Percentiles rank a stretch among this genome's conserved stretches.
Evolutionary conservation across 805 yeast genomes (phyloP).

Genomic region (Metschnikowia bowlesiae): DNA sequence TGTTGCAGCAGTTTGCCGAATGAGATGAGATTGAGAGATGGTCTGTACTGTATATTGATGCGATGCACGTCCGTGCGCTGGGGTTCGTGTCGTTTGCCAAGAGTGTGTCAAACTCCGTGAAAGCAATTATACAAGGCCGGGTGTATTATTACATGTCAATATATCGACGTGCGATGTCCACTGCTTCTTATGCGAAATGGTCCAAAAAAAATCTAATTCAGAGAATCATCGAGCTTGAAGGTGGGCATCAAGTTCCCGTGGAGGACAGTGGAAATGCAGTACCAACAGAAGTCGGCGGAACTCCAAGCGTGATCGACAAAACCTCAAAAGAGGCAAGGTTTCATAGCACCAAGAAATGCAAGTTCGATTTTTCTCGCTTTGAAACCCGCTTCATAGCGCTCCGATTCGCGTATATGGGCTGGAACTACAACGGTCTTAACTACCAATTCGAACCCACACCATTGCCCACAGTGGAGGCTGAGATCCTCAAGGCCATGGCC

Average conservation of each 20-base stretch:
- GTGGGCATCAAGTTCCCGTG: background rate
- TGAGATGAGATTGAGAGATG: background rate
- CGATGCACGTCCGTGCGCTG: background rate
- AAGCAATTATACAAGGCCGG: background rate
- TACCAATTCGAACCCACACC: slow-evolving; percentile 71
- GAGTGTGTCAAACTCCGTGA: background rate
- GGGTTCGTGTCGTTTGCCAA: background rate
- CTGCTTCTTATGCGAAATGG: slow-evolving; percentile 50
- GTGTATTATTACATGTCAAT: background rate
- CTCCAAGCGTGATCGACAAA: background rate
- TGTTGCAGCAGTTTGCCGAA: too few species aligned
- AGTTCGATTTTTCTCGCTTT: slow-evolving; percentile 63
- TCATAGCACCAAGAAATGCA: slow-evolving; percentile 17
- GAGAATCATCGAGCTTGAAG: slow-evolving; percentile 55
- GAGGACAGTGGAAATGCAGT: background rate
- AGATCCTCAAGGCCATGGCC: slow-evolving; percentile 65
- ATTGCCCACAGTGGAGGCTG: slow-evolving; percentile 82
- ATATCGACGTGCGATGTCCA: slow-evolving; percentile 1
- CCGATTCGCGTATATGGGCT: slow-evolving; percentile 83
- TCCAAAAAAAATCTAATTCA: slow-evolving; percentile 58
- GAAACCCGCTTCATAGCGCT: slow-evolving; percentile 69
- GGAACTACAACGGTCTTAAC: slow-evolving; percentile 92
- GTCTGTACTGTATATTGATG: background rate
- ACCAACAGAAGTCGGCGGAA: background rate
- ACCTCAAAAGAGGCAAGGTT: background rate